Evolutionary conservation across 805 yeast genomes (phyloP), one percentile per base, ranked within the genome.

Genomic region (Saccharomycopsis vini): DNA sequence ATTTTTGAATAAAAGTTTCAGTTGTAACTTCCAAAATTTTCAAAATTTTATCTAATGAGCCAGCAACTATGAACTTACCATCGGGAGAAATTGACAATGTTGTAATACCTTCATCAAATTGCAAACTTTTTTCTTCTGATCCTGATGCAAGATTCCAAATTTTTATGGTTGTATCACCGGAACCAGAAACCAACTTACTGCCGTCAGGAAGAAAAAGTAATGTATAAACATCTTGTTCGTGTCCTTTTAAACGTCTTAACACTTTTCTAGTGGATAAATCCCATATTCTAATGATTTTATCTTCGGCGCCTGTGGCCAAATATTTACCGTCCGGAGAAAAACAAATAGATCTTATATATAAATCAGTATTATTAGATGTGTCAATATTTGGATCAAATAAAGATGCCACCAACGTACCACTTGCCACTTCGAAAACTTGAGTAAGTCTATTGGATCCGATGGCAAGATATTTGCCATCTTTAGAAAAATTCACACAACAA

Each of bases 21-120:
- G 94, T 83, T 37, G 84, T 76, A 7, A 95, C 82, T 66, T 90
- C 96, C 97, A 97, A 90, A 39, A 92, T 95, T 51, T 97, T 75
- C 42, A 92, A 97, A 26, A 95, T 83, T 65, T 94, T 75, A 68
- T 90, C 98, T 52, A 90, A 75, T 29, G 95, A 84, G 40, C 98
- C 98, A 15, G 97, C 97, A 32, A 97, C 97, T 56, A 92, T 87
- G 55, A 79, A 76, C 54, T 81, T 77, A 32, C 97, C 96, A 62
- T 90, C 95, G 40, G 97, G 97, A 6, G 95, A 85, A 34, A 90
- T 90, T 18, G 97, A 95, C 37, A 90, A 97, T 0, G 98, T 90
- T 44, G 98, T 90, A 43, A 90, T 97, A 54, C 98, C 98, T 62
- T 90, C 97, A 64, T 90, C 97, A 56, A 90, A 89, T 15, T 88